These are phyloP conservation scores for Coelastrella sp. DNA, from an alignment of 139 green algal genomes.

Conservation along the genomic window DNA sequence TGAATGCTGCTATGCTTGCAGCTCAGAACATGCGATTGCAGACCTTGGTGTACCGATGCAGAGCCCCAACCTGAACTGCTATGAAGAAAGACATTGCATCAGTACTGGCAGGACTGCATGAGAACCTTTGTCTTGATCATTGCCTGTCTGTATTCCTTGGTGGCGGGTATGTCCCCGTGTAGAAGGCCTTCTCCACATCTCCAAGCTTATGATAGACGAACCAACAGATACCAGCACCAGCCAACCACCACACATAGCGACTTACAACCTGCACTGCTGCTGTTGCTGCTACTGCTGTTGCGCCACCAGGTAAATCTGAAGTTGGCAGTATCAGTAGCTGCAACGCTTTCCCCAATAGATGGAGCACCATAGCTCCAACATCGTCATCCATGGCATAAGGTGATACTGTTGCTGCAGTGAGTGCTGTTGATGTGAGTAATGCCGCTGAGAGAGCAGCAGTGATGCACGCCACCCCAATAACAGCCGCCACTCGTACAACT, in stretches of 20 bases:
- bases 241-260: neutral
- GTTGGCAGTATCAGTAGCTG: constrained; percentile 5
- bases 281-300: neutral
- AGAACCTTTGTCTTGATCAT: no score
- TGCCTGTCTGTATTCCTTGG: constrained; percentile 13
- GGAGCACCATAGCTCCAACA: neutral
- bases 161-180: constrained; percentile 18
- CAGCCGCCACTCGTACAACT: neutral
- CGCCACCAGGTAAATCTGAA: no score
- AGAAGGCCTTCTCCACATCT: neutral
- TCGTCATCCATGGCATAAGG: neutral
- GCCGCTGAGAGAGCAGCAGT: neutral
- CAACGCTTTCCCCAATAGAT: neutral
- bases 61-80: no score
- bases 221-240: constrained; percentile 9
- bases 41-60: no score
- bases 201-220: neutral
- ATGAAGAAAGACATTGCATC: no score
- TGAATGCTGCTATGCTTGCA: no score
- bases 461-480: neutral
- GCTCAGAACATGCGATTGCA: no score
- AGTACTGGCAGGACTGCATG: no score
- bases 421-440: neutral
- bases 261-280: neutral
- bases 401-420: neutral